These are phyloP conservation scores for Zygosaccharomyces siamensis DNA, from an alignment of 805 yeast genomes.

Conservation along the genomic window DNA sequence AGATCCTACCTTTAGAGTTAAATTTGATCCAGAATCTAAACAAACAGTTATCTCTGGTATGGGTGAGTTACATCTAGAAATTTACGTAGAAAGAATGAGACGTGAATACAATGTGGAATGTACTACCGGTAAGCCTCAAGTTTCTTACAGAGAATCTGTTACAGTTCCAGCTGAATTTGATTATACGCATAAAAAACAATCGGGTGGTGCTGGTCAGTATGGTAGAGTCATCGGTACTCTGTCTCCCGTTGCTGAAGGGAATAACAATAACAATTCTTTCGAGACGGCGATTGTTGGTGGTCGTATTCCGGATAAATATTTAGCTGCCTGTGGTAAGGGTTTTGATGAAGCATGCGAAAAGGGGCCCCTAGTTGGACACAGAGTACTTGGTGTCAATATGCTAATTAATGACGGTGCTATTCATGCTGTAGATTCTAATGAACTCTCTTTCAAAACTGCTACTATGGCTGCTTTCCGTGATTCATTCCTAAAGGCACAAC, in stretches of 20 bases:
- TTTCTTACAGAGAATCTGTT: constrained; percentile 93
- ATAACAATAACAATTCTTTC: constrained; percentile 65
- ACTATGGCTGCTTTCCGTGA: constrained; percentile 87
- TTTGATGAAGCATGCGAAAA: constrained; percentile 91
- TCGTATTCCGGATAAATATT: constrained; percentile 89
- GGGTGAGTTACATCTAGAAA: constrained; percentile 97
- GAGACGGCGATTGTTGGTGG: constrained; percentile 93
- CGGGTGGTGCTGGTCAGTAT: constrained; percentile 99
- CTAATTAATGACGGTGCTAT: constrained; percentile 94
- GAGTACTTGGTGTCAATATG: constrained; percentile 90
- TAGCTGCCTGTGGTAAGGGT: constrained; percentile 91
- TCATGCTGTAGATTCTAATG: constrained; percentile 96
- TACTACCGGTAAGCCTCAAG: constrained; percentile 95
- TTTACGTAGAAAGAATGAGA: constrained; percentile 96
- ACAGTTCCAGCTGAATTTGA: constrained; percentile 71
- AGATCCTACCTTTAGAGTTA: constrained; percentile 96
- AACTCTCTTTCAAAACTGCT: constrained; percentile 90
- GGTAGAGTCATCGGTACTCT: constrained; percentile 91
- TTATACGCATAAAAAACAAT: constrained; percentile 93
- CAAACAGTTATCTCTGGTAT: constrained; percentile 89
- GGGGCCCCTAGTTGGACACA: constrained; percentile 95
- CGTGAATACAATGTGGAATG: constrained; percentile 97
- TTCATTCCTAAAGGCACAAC: constrained; percentile 78
- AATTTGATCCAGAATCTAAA: constrained; percentile 85
- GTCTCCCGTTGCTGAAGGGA: constrained; percentile 51